Base-by-base conservation (phyloP, 805 yeast species). In the Huiozyma naganishii region DNA sequence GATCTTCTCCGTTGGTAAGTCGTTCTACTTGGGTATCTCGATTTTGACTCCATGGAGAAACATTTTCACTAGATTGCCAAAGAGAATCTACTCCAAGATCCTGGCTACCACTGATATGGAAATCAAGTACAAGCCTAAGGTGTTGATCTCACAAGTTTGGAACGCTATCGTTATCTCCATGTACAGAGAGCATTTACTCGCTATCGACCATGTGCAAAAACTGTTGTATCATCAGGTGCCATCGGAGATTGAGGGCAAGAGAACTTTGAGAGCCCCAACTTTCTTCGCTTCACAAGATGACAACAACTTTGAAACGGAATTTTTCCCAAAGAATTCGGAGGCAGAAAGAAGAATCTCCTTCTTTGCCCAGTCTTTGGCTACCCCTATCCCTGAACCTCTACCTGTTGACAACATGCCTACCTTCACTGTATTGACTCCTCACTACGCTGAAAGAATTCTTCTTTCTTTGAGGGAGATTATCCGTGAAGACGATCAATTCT, bases 331-430 rank as follows among this genome's bases (percentile, higher is more conserved):
- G 59, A 79, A 90, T 67, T 87, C 96, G 38, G 99, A 92, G 69
- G 98, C 99, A 51, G 98, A 94, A 72, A 89, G 98, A 74, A 92
- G 99, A 76, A 89, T 92, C 57, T 86, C 97, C 47, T 92, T 94
- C 83, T 92, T 92, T 71, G 99, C 99, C 47, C 98, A 92, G 69
- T 89, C 97, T 8, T 74, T 92, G 67, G 94, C 98, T 42, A 92
- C 98, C 47, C 98, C 98, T 55, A 89, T 92, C 57, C 95, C 96
- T 50, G 98, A 92, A 71, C 97, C 99, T 49, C 74, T 92, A 62
- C 98, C 99, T 37, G 97, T 94, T 54, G 98, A 92, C 68, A 90
- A 90, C 74, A 92, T 92, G 98, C 99, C 99, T 52, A 90, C 97
- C 9, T 92, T 92, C 67, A 89, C 98, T 35, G 97, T 92, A 23